Conservation (phyloP, 1,284 basidiomycete genomes). For the Pholiota adiposa region DNA sequence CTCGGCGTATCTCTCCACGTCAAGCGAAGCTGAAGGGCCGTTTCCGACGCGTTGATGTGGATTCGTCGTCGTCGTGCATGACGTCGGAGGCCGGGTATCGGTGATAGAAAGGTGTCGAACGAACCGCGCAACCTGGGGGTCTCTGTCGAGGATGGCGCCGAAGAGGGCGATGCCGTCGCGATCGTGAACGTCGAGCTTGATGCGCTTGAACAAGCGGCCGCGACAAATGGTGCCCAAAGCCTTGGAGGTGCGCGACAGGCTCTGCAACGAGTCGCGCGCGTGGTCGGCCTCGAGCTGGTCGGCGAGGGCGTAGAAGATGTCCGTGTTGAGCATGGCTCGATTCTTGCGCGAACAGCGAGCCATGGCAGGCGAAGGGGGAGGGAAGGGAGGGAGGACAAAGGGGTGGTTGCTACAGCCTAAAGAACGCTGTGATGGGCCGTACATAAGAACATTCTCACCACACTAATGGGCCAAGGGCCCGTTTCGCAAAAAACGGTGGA, state of each 20-base stretch:
- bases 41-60: background rate
- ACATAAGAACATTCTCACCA: background rate
- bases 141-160: background rate
- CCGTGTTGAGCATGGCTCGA: background rate
- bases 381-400: background rate
- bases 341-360: background rate
- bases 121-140: background rate
- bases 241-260: background rate
- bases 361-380: background rate
- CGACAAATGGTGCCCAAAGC: background rate
- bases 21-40: no score
- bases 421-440: background rate
- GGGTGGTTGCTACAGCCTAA: background rate
- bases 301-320: background rate
- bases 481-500: background rate
- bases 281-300: background rate
- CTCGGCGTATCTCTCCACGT: background rate
- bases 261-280: background rate
- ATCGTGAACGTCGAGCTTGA: conserved; percentile 1
- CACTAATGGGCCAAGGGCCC: background rate
- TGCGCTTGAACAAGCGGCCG: background rate
- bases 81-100: background rate
- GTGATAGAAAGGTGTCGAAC: background rate
- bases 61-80: background rate
- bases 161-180: background rate